Evolutionary conservation across 495 filamentous ascomycete species (phyloP), one percentile per base, ranked within the genome.

Genomic region (Penicillium dipodomyicola): DNA sequence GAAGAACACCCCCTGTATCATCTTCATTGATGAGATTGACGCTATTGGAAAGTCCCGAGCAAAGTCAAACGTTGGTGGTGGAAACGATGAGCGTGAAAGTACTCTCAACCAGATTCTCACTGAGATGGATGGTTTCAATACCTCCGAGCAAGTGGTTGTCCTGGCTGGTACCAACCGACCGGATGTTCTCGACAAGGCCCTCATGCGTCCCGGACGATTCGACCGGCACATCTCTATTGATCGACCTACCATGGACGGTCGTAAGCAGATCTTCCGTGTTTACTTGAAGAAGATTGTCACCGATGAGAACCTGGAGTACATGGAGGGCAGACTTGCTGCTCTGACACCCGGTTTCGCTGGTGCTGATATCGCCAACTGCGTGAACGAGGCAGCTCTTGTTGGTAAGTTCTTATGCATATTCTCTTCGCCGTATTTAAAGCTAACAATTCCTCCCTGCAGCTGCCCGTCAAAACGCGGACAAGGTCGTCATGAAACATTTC

Each of bases 101-200:
- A 98, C 94, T 2, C 84, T 98, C 40, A 98, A 98, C 70, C 94
- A 98, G 74, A 96, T 98, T 55, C 80, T 98, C 48, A 98, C 94
- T 1, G 95, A 98, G 70, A 98, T 98, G 94, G 94, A 98, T 70
- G 94, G 94, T 50, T 97, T 97, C 84, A 97, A 97, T 68, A 97
- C 94, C 9, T 84, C 88, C 1, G 94, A 98, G 64, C 95, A 97
- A 76, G 88, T 98, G 32, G 93, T 97, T 54, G 94, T 98, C n/a
- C 82, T 98, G 54, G 94, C 94, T 44, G 94, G 95, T 77, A 98
- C 94, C 39, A 97, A 97, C 72, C 80, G 94, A 71, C 86, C 91
- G 29, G 94, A 97, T 70, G 84, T 97, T 49, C 84, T 98, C 14
- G 94, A 98, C 71, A 89, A 92, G 75, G 94, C 94, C 15, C 77